Evolutionary conservation across 306 rosid species (phyloP).

Genomic region (Alnus rubra): DNA sequence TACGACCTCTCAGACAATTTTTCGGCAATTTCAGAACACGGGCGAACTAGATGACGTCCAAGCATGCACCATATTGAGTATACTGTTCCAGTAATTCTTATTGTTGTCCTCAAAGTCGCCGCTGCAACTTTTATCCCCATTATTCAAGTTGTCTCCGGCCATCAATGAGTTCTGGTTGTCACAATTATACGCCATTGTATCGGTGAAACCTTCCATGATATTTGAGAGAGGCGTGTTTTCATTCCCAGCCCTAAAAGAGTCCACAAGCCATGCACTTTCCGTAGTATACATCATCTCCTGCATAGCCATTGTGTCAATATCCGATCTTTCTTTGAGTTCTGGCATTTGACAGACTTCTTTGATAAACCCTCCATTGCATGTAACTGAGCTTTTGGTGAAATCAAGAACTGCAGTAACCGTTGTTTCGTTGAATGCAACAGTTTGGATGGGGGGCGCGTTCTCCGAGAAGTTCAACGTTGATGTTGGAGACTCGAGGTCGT

Average conservation of each 20-base stretch:
- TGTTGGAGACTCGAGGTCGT: conserved; percentile 43
- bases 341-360: too few species aligned
- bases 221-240: conserved; percentile 12
- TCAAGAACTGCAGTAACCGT: neutral
- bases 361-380: neutral
- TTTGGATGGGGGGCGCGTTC: conserved; percentile 4
- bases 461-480: conserved; percentile 42
- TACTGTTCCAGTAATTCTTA: conserved; percentile 39
- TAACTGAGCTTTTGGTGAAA: neutral
- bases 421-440: conserved; percentile 9
- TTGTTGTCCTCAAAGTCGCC: conserved; percentile 38
- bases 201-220: conserved; percentile 22
- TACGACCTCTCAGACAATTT: neutral
- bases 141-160: conserved; percentile 11
- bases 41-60: conserved; percentile 41
- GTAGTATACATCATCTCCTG: conserved; percentile 7
- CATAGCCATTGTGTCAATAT: conserved; percentile 8
- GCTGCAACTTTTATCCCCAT: conserved; percentile 27
- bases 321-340: neutral
- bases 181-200: neutral
- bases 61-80: conserved; percentile 43
- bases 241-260: conserved; percentile 29
- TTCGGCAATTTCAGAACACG: neutral
- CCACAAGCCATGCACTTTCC: conserved; percentile 23
- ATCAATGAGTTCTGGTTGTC: neutral